These are phyloP conservation scores for Coemansia sp. DNA, from an alignment of 192 early-diverging fungal genomes.

Conservation along the genomic window DNA sequence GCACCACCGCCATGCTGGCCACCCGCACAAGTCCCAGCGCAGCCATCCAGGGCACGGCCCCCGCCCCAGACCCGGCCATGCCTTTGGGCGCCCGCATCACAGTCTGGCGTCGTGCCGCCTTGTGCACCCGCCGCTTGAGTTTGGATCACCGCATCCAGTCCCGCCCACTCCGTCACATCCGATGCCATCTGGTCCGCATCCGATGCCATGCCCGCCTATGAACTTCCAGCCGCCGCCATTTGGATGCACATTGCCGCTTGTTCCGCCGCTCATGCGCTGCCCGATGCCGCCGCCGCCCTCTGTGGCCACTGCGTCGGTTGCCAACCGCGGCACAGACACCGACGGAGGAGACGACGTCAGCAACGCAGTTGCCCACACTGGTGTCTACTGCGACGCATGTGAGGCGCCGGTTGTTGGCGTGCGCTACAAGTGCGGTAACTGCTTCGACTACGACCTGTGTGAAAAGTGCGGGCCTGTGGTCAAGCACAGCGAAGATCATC, in stretches of 20 bases:
- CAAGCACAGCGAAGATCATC: slow-evolving; percentile 73
- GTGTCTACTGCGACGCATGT: slow-evolving; percentile 43
- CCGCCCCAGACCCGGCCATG: not conserved
- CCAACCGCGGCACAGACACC: slow-evolving; percentile 14
- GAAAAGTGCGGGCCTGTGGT: slow-evolving; percentile 78
- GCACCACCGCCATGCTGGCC: slow-evolving; percentile 5
- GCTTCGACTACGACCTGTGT: slow-evolving; percentile 92
- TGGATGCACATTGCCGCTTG: not conserved
- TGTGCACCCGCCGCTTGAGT: slow-evolving; percentile 9
- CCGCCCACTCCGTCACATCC: not conserved
- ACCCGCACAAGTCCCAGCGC: not conserved
- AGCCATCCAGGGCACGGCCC: not conserved
- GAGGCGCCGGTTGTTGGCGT: slow-evolving; percentile 77
- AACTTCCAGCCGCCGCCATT: not conserved
- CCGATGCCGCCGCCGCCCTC: not conserved
- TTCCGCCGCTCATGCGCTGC: not conserved
- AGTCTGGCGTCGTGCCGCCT: slow-evolving; percentile 7
- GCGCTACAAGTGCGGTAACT: slow-evolving; percentile 94
- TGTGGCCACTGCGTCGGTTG: slow-evolving; percentile 1
- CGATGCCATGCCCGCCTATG: not conserved
- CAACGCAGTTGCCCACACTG: slow-evolving; percentile 10
- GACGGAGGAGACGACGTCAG: not conserved
- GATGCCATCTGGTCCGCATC: not conserved
- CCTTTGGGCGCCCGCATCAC: not conserved
- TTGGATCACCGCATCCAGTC: not conserved